Evolutionary conservation across 1,284 basidiomycete species (phyloP), one percentile per base, ranked within the genome.

Genomic region (Coniferiporia weirii): DNA sequence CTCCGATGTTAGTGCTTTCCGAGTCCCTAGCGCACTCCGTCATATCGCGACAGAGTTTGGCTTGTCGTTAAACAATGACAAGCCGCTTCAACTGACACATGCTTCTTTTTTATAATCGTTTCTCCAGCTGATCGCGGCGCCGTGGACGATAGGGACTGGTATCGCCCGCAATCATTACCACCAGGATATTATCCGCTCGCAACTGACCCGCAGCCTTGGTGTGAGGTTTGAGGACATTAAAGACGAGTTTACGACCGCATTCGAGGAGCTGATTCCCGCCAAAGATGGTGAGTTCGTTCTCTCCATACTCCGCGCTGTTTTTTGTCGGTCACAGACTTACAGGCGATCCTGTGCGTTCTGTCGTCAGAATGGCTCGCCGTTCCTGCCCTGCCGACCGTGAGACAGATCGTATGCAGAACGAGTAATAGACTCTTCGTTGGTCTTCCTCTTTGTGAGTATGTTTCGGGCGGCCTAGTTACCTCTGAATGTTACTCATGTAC

Each of bases 361-460:
- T 27, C 58, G 15, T 17, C 53, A 75, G 74, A 70, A 19, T 79
- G 79, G 78, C 65, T 67, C 3, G 65, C 64, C 10, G 54, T 77
- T 17, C 70, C 66, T 3, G 70, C 71, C 1, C 63, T 72, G 38
- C 54, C 67, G 7, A 73, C 71, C 0, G 62, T 76, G 8, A 71
- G 73, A 66, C 66, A 72, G 20, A 69, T 80, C 38, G 71, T 80
- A 1, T 71, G 69, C 56, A 67, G 77, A 8, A 68, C 68, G 15
- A 70, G 68, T 54, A 76, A 78, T 59, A 68, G 77, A 6, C 65
- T 77, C 7, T 73, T 77, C 52, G 72, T 76, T 7, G 77, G 76
- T 6, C 61, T 69, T 15, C 75, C 76, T 9, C 60, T 75, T 7
- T 78, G 77, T 74, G 58, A 52, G 69, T 66, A 38, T n/a, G 17